These are phyloP conservation scores for Saccharomycopsis schoenii DNA, from an alignment of 805 yeast genomes.

Conservation along the genomic window DNA sequence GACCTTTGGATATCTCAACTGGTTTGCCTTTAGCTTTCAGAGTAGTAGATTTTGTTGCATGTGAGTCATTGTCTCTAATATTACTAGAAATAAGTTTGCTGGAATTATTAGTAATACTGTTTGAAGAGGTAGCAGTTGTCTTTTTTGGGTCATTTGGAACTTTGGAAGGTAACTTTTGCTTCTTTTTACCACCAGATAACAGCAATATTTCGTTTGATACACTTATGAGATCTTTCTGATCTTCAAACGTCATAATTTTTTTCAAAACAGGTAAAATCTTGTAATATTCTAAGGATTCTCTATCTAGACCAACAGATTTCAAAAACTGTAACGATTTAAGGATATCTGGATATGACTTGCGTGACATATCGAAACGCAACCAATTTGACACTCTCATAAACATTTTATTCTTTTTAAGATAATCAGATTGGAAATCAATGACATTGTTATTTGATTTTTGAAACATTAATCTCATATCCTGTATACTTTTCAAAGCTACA, in stretches of 20 bases:
- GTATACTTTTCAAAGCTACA: conserved; percentile 13
- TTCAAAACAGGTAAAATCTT: conserved; percentile 14
- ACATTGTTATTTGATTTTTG: neutral
- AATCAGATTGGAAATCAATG: conserved; percentile 13
- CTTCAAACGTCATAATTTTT: conserved; percentile 6
- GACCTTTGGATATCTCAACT: neutral
- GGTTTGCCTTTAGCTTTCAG: neutral
- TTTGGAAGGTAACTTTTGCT: neutral
- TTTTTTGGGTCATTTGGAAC: neutral
- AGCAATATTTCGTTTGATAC: conserved; percentile 3
- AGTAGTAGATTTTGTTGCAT: neutral
- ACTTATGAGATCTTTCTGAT: conserved; percentile 3
- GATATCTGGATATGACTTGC: conserved; percentile 7
- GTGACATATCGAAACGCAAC: conserved; percentile 16
- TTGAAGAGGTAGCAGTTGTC: neutral
- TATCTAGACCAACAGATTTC: conserved; percentile 8
- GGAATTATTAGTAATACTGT: neutral
- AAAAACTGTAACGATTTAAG: conserved; percentile 9
- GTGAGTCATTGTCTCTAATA: neutral
- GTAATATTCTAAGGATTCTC: conserved; percentile 8
- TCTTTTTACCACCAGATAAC: neutral
- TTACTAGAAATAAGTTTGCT: neutral
- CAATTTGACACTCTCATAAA: conserved; percentile 18
- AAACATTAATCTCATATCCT: neutral
- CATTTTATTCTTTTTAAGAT: conserved; percentile 12